phyloP scores from a whole-genome alignment of 2,329 filamentous ascomycete species.

The Claviceps spartinae region DNA sequence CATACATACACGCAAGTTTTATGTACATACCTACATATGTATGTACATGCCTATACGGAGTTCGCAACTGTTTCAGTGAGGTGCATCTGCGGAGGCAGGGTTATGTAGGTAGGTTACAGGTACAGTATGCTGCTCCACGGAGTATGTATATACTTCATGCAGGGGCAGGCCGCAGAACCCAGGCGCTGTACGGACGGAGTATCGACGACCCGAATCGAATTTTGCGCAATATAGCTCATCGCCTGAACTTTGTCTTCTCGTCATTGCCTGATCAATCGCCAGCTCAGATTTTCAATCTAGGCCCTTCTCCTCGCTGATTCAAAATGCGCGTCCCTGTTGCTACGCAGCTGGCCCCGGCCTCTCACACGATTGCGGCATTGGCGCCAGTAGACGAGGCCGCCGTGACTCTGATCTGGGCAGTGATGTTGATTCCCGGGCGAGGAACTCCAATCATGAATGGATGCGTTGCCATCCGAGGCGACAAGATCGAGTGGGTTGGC shows the following conservation, averaged over 20 bases:
- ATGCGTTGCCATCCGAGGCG: constrained; percentile 22
- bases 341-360: constrained; percentile 1
- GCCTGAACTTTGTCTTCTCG: neutral
- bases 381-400: constrained; percentile 1
- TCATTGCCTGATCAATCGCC: too few relatives aligned
- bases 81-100: too few relatives aligned
- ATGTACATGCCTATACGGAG: too few relatives aligned
- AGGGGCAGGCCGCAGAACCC: neutral
- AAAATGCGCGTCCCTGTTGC: constrained; percentile 8
- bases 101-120: too few relatives aligned
- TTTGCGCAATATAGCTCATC: neutral
- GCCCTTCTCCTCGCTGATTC: neutral
- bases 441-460: constrained; percentile 19
- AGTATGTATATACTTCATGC: too few relatives aligned
- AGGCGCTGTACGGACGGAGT: neutral
- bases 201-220: neutral
- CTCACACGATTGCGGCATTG: constrained; percentile 4
- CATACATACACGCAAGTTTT: too few relatives aligned
- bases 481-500: constrained; percentile 26
- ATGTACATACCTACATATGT: too few relatives aligned
- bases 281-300: too few relatives aligned
- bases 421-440: constrained; percentile 24
- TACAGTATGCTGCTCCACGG: too few relatives aligned
- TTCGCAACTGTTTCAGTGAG: too few relatives aligned
- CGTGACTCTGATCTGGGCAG: constrained; percentile 14